Conservation (phyloP, 2,329 filamentous ascomycete species). For the Mycocentrospora acerina region DNA sequence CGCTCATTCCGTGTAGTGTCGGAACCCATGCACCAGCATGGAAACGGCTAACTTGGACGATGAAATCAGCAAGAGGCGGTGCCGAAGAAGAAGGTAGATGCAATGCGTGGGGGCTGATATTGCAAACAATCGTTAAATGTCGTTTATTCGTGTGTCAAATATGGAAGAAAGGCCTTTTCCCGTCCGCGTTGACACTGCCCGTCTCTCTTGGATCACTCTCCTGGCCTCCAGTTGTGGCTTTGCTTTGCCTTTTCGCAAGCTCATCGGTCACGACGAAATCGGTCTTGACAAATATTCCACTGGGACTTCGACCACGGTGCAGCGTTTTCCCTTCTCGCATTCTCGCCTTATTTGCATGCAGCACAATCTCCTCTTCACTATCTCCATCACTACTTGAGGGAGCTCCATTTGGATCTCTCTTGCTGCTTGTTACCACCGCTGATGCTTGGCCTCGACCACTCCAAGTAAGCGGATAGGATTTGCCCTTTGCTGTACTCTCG, state of each 20-base stretch:
- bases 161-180: constrained; percentile 15
- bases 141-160: constrained; percentile 6
- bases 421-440: constrained; percentile 7
- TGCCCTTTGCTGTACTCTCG: constrained; percentile 9
- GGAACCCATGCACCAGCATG: no score
- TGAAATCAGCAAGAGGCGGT: no score
- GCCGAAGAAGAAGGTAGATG: no score
- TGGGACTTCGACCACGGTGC: constrained; percentile 10
- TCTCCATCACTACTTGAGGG: constrained; percentile 14
- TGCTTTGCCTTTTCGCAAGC: constrained; percentile 7
- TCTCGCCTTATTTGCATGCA: background rate
- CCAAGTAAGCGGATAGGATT: constrained; percentile 15
- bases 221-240: constrained; percentile 6
- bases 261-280: constrained; percentile 19
- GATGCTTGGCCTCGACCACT: constrained; percentile 7
- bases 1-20: no score
- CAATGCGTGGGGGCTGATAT: no score
- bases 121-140: background rate
- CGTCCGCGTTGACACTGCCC: constrained; percentile 12
- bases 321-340: background rate
- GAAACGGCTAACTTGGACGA: no score
- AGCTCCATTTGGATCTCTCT: constrained; percentile 6
- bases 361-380: constrained; percentile 17
- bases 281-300: constrained; percentile 21
- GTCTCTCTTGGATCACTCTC: constrained; percentile 10